phyloP scores from a whole-genome alignment of 1,284 basidiomycete genomes.

The Naganishia albida region DNA sequence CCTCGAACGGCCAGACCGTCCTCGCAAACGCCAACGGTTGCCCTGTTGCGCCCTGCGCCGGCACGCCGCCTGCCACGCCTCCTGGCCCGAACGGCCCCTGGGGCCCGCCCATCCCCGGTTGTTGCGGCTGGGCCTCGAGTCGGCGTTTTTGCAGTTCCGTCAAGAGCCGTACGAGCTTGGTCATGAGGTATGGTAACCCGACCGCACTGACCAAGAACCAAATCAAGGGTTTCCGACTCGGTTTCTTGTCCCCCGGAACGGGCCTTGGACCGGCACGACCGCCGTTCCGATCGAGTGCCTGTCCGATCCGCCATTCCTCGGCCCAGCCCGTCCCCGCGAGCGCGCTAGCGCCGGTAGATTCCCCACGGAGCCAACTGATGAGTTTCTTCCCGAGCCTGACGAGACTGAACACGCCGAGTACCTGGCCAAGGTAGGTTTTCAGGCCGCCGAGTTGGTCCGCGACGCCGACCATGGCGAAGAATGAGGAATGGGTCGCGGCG shows the following conservation, averaged over 20 bases:
- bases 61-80: background rate
- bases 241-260: constrained; percentile 56
- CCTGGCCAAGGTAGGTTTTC: constrained; percentile 88
- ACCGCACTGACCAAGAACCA: constrained; percentile 95
- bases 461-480: constrained; percentile 99
- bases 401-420: constrained; percentile 87
- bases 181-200: constrained; percentile 92
- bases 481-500: constrained; percentile 96
- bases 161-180: constrained; percentile 79
- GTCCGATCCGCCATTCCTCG: constrained; percentile 48
- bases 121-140: constrained; percentile 32
- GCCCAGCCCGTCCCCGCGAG: constrained; percentile 56
- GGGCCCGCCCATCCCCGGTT: constrained; percentile 36
- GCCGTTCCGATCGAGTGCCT: constrained; percentile 33
- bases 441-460: constrained; percentile 92
- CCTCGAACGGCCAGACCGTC: constrained; percentile 76
- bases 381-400: constrained; percentile 65
- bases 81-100: background rate
- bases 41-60: constrained; percentile 54
- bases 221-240: constrained; percentile 85
- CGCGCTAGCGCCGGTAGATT: constrained; percentile 21
- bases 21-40: constrained; percentile 78
- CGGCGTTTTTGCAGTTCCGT: constrained; percentile 61
- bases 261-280: constrained; percentile 37
- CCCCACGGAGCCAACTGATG: constrained; percentile 56